phyloP scores from a whole-genome alignment of 164 flowering plant species.

The Tinospora cordifolia region DNA sequence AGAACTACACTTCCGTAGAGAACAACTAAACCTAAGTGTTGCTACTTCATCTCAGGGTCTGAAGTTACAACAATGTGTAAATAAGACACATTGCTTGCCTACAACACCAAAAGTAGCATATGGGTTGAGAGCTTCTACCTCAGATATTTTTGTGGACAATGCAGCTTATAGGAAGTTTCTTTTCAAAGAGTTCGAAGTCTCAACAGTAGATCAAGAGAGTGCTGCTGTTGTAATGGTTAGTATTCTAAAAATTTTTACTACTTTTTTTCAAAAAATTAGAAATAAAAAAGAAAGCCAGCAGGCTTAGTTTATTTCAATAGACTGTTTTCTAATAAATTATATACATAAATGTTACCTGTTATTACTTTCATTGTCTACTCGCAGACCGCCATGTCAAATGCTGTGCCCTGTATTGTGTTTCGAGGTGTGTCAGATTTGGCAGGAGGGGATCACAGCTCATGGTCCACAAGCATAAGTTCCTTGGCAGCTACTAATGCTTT shows the following conservation, averaged over 20 bases:
- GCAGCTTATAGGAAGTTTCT: conserved; percentile 47
- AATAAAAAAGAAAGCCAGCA: no score
- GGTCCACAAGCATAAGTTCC: conserved; percentile 22
- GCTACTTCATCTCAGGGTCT: conserved; percentile 27
- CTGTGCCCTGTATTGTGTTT: conserved; percentile 38
- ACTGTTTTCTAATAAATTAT: no score
- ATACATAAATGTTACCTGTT: neutral
- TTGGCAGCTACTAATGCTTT: conserved; percentile 44
- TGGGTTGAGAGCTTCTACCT: conserved; percentile 43
- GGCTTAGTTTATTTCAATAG: no score
- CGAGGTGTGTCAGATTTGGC: conserved; percentile 53
- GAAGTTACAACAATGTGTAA: conserved; percentile 33
- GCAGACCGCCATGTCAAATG: conserved; percentile 38
- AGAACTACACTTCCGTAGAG: no score
- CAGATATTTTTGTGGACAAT: conserved; percentile 45
- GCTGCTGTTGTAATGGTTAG: conserved; percentile 41
- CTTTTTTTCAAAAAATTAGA: no score
- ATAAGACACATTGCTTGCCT: conserved; percentile 40
- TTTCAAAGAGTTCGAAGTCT: conserved; percentile 31
- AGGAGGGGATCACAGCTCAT: conserved; percentile 25
- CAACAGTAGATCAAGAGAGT: conserved; percentile 52
- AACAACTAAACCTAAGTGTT: no score
- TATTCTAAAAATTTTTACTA: neutral
- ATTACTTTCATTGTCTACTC: neutral
- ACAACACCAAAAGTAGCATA: conserved; percentile 31